Conservation (phyloP, 345 rosid genomes). For the Combretum micranthum region DNA sequence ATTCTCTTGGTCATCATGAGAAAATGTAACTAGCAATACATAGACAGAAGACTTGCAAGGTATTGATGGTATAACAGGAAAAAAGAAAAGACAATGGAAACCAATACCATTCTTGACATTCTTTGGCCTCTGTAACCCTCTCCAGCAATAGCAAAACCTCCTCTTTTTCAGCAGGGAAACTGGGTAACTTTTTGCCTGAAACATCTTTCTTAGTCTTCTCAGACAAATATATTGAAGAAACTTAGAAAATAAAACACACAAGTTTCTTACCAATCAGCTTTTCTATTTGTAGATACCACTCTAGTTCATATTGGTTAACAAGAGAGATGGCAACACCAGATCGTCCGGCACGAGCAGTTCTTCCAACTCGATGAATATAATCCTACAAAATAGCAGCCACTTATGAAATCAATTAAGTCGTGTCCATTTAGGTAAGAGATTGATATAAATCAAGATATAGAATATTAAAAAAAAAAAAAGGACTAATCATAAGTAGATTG, state of each 20-base stretch:
- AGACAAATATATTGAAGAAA: not conserved
- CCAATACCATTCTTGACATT: slow-evolving; percentile 43
- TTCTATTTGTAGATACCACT: slow-evolving; percentile 89
- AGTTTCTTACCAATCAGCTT: slow-evolving; percentile 66
- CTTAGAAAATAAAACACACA: not conserved
- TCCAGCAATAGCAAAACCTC: slow-evolving; percentile 66
- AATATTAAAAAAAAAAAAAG: no score
- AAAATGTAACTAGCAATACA: not conserved
- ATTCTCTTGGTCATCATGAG: no score
- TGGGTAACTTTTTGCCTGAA: slow-evolving; percentile 71
- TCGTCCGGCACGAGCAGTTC: slow-evolving; percentile 97
- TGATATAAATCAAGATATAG: not conserved
- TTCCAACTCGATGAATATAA: slow-evolving; percentile 83
- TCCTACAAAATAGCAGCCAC: slow-evolving; percentile 41
- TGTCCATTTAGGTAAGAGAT: not conserved
- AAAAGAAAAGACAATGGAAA: not conserved
- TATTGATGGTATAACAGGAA: not conserved
- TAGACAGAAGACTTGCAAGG: not conserved
- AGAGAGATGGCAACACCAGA: slow-evolving; percentile 90
- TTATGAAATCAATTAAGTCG: not conserved
- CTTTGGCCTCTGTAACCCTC: slow-evolving; percentile 64
- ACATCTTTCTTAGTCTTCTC: not conserved
- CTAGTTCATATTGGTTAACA: slow-evolving; percentile 82
- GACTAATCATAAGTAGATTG: no score
- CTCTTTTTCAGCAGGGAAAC: slow-evolving; percentile 66